Conservation (phyloP, 208 protist species). For the Leishmania tropica region DNA sequence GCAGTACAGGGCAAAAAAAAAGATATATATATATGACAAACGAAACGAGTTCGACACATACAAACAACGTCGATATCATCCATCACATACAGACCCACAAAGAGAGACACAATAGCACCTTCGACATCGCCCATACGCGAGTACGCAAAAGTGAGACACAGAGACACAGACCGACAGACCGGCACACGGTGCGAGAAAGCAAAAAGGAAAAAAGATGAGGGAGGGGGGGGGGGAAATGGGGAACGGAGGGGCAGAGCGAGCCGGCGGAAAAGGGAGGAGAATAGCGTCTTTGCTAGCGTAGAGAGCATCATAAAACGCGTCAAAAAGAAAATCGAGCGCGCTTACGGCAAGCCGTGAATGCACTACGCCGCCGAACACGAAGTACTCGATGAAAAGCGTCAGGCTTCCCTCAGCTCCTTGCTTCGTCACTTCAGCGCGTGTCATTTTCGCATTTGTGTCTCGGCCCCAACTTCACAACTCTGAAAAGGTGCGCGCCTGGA, state of each 20-base stretch:
- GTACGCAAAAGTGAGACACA: no score
- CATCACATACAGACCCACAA: neutral
- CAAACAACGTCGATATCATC: neutral
- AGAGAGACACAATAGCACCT: no score
- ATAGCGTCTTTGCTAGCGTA: neutral
- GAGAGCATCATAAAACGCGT: neutral
- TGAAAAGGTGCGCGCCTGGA: neutral
- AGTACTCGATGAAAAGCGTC: neutral
- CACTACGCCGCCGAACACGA: neutral
- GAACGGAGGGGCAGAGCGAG: no score
- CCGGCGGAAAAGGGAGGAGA: no score
- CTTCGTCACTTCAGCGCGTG: neutral
- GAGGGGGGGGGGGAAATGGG: neutral
- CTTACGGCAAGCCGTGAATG: neutral
- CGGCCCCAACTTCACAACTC: neutral
- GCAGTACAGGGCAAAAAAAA: constrained; percentile 3
- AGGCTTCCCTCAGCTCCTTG: neutral
- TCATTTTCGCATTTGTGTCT: neutral
- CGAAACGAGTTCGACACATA: neutral
- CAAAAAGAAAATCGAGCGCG: neutral
- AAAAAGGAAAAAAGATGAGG: neutral
- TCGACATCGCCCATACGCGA: no score
- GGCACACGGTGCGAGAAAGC: neutral
- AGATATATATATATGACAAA: neutral
- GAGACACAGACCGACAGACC: no score